A percentile compares a stretch with the other conserved stretches of the same genome.
These are phyloP conservation scores for Globisporangium iwayamae DNA, from an alignment of 352 stramenopile species.

Conservation along the genomic window DNA sequence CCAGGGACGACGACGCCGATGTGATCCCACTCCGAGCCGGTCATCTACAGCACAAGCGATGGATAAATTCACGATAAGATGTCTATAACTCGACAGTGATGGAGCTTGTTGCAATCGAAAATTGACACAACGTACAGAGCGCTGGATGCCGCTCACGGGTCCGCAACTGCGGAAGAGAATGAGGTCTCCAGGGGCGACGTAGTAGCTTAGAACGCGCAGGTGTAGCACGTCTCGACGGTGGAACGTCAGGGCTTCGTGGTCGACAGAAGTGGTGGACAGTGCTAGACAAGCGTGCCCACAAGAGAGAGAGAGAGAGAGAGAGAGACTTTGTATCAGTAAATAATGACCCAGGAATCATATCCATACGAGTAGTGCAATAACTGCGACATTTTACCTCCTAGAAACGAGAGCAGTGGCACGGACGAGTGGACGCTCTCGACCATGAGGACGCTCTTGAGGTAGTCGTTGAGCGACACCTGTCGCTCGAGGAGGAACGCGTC, in stretches of 20 bases:
- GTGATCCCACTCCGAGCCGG: conserved; percentile 65
- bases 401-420: conserved; percentile 46
- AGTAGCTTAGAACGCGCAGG: conserved; percentile 54
- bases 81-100: no score
- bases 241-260: conserved; percentile 26
- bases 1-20: conserved; percentile 46
- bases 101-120: no score
- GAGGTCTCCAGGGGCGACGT: conserved; percentile 45
- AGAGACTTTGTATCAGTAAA: neutral
- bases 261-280: conserved; percentile 28
- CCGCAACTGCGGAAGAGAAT: conserved; percentile 59
- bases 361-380: no score
- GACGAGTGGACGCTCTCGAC: conserved; percentile 36
- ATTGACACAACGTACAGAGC: conserved; percentile 26
- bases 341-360: neutral
- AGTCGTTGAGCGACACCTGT: conserved; percentile 36
- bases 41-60: conserved; percentile 26
- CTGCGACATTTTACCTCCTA: conserved; percentile 33
- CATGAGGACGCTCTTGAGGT: conserved; percentile 41
- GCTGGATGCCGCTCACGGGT: conserved; percentile 39
- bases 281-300: conserved; percentile 10
- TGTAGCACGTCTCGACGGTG: conserved; percentile 47
- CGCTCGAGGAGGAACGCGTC: conserved; percentile 37
- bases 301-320: neutral
- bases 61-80: no score